These are phyloP conservation scores for Clausena lansium DNA, from an alignment of 345 rosid species.

Conservation along the genomic window DNA sequence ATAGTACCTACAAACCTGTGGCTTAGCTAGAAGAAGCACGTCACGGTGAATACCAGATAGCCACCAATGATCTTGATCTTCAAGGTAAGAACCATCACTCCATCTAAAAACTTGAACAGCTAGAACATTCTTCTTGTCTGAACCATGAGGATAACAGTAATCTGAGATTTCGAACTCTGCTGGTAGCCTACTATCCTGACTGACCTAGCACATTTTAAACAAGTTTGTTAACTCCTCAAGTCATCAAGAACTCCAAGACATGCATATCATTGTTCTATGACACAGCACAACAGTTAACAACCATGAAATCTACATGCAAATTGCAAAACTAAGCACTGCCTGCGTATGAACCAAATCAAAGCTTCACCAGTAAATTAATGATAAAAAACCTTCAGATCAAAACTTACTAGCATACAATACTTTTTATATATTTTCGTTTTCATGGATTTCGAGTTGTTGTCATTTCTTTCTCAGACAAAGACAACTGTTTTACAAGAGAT, in stretches of 20 bases:
- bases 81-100: slow-evolving; percentile 99
- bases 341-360: not conserved
- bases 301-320: not conserved
- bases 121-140: slow-evolving; percentile 75
- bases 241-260: not conserved
- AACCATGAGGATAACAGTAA: slow-evolving; percentile 67
- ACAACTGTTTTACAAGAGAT: too few relatives aligned
- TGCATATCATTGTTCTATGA: not conserved
- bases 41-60: slow-evolving; percentile 96
- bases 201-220: slow-evolving; percentile 34
- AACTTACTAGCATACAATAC: not conserved
- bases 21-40: slow-evolving; percentile 94
- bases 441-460: not conserved
- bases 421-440: not conserved
- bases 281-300: not conserved
- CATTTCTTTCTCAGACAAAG: not conserved
- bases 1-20: slow-evolving; percentile 51
- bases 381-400: not conserved
- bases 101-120: slow-evolving; percentile 98
- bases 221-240: slow-evolving; percentile 15
- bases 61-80: slow-evolving; percentile 99
- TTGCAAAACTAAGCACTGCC: not conserved
- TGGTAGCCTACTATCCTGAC: slow-evolving; percentile 98
- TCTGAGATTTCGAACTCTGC: slow-evolving; percentile 98
- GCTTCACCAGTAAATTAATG: not conserved